Evolutionary conservation across 768 basidiomycete genomes (phyloP).

Genomic region (Paxillus ammoniavirescens): DNA sequence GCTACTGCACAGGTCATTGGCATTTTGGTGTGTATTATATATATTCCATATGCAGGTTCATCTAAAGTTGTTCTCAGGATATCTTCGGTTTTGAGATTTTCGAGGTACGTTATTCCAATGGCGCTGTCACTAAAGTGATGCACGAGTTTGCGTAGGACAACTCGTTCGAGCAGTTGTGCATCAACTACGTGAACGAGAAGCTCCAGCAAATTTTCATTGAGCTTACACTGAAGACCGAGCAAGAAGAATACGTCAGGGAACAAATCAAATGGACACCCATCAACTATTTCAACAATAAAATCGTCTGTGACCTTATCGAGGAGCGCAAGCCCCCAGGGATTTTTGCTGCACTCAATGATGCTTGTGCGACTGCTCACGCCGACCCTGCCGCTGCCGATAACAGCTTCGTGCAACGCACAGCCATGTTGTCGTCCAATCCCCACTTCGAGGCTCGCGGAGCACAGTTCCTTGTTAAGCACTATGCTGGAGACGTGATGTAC

Average conservation of each 20-base stretch:
- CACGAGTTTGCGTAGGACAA: constrained; percentile 60
- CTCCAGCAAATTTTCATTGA: constrained; percentile 99
- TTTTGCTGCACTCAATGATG: constrained; percentile 96
- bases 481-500: constrained; percentile 99
- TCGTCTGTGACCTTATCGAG: constrained; percentile 98
- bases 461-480: constrained; percentile 95
- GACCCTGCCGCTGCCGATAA: constrained; percentile 95
- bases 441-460: constrained; percentile 94
- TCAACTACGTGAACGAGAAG: constrained; percentile 99
- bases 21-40: constrained; percentile 61
- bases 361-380: constrained; percentile 98
- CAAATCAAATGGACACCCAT: constrained; percentile 99
- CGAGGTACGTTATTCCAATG: constrained; percentile 49
- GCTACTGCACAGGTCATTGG: constrained; percentile 82
- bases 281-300: constrained; percentile 98
- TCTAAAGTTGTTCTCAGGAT: constrained; percentile 49
- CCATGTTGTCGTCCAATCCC: constrained; percentile 76
- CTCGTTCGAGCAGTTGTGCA: constrained; percentile 96
- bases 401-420: constrained; percentile 91
- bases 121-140: constrained; percentile 1
- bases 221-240: constrained; percentile 96
- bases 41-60: background rate
- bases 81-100: constrained; percentile 99
- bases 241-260: constrained; percentile 98
- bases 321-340: constrained; percentile 95